phyloP scores from a whole-genome alignment of 148 eudicot species.

The Euryodendron excelsum region DNA sequence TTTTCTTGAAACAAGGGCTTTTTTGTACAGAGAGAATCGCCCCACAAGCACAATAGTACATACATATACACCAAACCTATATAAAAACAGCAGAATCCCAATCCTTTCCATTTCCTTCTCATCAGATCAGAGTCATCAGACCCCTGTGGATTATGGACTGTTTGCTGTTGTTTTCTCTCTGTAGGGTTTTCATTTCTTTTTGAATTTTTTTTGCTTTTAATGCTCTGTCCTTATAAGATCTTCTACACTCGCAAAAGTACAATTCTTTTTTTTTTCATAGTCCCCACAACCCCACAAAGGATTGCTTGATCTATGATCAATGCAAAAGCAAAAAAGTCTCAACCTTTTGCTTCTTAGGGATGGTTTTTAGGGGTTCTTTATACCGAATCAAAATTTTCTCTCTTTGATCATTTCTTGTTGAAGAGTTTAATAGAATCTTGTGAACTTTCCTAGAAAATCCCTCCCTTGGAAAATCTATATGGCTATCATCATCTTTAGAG shows the following conservation, averaged over 20 bases:
- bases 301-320: not conserved
- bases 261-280: constrained; percentile 14
- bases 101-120: not conserved
- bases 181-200: constrained; percentile 13
- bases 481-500: not conserved
- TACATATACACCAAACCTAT: not conserved
- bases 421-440: constrained; percentile 10
- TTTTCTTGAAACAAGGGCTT: not conserved
- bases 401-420: constrained; percentile 18
- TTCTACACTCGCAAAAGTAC: not conserved
- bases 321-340: not conserved
- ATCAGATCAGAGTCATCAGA: too few relatives aligned
- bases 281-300: constrained; percentile 17
- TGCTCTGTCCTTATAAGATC: constrained; percentile 6
- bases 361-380: constrained; percentile 6
- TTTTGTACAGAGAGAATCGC: too few relatives aligned
- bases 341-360: not conserved
- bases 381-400: not conserved
- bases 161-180: not conserved
- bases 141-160: not conserved
- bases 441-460: not conserved
- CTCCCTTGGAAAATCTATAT: not conserved
- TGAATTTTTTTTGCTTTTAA: not conserved
- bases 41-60: too few relatives aligned
- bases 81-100: not conserved